phyloP scores from a whole-genome alignment of 129 eudicot genomes.

The carrot (Daucus carota) region DH1_v3.0 NC_030385.2:44186501-44187000 shows the following conservation, averaged over 20 bases:
- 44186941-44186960: neutral
- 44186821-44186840: constrained; percentile 87
- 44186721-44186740: constrained; percentile 7
- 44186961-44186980: constrained; percentile 22
- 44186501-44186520: no score
- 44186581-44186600: neutral
- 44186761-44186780: constrained; percentile 22
- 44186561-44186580: neutral
- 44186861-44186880: constrained; percentile 88
- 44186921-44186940: neutral
- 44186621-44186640: neutral
- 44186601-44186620: neutral
- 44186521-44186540: no score
- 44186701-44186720: neutral
- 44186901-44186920: neutral
- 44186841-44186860: constrained; percentile 94
- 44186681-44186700: neutral
- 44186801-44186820: constrained; percentile 64
- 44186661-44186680: no score
- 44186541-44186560: neutral
- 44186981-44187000: constrained; percentile 85
- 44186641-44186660: neutral
- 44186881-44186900: neutral
- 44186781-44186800: constrained; percentile 18
- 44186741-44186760: constrained; percentile 35